A percentile compares a stretch with the other conserved stretches of the same genome.
Evolutionary conservation across 371 early-diverging fungal genomes (phyloP).

Genomic region (Chytridium lagenaria): DNA sequence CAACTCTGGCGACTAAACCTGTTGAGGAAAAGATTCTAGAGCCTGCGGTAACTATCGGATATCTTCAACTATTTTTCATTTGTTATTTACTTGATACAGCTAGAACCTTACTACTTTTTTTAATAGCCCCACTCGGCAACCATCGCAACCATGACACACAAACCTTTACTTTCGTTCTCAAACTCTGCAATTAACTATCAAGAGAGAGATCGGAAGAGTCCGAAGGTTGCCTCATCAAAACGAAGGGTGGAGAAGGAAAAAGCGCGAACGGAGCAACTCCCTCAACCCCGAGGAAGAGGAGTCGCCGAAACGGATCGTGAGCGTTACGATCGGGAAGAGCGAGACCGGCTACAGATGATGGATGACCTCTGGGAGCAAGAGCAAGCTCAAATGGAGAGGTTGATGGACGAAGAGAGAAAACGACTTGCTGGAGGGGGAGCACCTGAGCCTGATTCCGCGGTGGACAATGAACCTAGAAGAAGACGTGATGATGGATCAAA

Average conservation of each 20-base stretch:
- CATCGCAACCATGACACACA: neutral
- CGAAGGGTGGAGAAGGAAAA: neutral
- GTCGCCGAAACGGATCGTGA: conserved; percentile 16
- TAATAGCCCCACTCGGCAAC: neutral
- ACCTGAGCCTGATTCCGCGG: neutral
- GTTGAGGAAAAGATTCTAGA: neutral
- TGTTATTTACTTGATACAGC: too few relatives aligned
- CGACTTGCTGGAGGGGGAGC: conserved; percentile 11
- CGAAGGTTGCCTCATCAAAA: neutral
- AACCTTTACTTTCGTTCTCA: conserved; percentile 18
- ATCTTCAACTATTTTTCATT: too few relatives aligned
- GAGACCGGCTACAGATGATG: conserved; percentile 6
- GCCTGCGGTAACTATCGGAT: neutral
- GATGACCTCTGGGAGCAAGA: conserved; percentile 34
- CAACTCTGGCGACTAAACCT: neutral
- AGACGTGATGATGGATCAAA: conserved; percentile 3
- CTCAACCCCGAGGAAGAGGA: neutral
- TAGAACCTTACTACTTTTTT: too few relatives aligned
- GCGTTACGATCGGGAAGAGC: neutral
- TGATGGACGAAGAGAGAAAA: conserved; percentile 16
- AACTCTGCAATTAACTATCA: conserved; percentile 17
- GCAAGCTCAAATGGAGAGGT: conserved; percentile 7
- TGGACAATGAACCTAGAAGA: neutral
- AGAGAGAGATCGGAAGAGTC: neutral
- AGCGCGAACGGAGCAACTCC: neutral